Evolutionary conservation across 192 early-diverging fungal genomes (phyloP).

Genomic region (Entophlyctis helioformis): DNA sequence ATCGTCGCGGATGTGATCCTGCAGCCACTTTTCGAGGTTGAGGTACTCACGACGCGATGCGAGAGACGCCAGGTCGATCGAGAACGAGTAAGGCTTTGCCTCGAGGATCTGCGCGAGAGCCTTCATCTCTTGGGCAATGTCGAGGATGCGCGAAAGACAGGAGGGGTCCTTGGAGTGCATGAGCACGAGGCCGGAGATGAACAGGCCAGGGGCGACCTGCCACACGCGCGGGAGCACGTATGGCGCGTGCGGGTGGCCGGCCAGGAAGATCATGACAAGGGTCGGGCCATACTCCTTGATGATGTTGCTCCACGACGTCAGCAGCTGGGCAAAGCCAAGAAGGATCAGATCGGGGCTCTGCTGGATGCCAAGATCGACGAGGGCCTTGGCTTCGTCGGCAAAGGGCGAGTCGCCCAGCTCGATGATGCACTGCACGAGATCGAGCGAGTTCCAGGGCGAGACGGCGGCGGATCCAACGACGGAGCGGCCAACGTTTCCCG

Average conservation of each 20-base stretch:
- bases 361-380: constrained; percentile 49
- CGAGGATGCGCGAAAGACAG: constrained; percentile 51
- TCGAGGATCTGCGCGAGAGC: constrained; percentile 61
- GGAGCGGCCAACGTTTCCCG: constrained; percentile 28
- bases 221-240: constrained; percentile 63
- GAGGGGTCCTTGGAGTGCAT: constrained; percentile 61
- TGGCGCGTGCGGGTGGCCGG: constrained; percentile 43
- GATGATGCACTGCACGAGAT: constrained; percentile 56
- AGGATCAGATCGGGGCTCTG: constrained; percentile 62
- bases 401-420: constrained; percentile 36
- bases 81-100: constrained; percentile 49
- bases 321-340: constrained; percentile 50
- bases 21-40: constrained; percentile 77
- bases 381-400: constrained; percentile 47
- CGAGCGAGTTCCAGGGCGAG: constrained; percentile 55
- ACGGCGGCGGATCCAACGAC: constrained; percentile 32
- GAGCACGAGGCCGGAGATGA: constrained; percentile 53
- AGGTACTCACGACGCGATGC: constrained; percentile 67
- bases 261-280: constrained; percentile 53
- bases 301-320: constrained; percentile 26
- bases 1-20: constrained; percentile 51
- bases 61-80: constrained; percentile 69
- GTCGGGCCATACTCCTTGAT: constrained; percentile 48
- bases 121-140: constrained; percentile 69
- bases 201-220: constrained; percentile 43